These are phyloP conservation scores for Mucuna pruriens DNA, from an alignment of 306 rosid genomes.

Conservation along the genomic window DNA sequence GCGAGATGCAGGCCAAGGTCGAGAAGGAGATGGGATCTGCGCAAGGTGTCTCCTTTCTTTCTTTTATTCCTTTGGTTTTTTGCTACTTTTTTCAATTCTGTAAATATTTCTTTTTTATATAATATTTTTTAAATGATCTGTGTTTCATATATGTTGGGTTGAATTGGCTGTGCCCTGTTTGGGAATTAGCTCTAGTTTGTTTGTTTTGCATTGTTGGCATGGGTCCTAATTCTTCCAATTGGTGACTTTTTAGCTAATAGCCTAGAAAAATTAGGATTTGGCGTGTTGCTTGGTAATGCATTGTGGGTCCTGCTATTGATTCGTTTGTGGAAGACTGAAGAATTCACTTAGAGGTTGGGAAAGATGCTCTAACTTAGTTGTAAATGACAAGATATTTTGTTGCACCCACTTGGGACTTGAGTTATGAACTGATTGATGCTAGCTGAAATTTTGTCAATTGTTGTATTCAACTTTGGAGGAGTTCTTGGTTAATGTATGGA, in stretches of 20 bases:
- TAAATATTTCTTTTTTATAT: neutral
- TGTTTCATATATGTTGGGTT: neutral
- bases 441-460: neutral
- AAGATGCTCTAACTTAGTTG: slow-evolving; percentile 2
- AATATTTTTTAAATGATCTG: neutral
- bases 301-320: neutral
- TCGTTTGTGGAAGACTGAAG: neutral
- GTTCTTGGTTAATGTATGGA: slow-evolving; percentile 5
- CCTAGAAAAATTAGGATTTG: slow-evolving; percentile 5
- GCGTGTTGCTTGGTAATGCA: slow-evolving; percentile 29
- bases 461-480: neutral
- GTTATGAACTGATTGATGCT: neutral
- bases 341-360: slow-evolving; percentile 1
- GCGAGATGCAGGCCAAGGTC: slow-evolving; percentile 79
- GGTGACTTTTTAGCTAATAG: neutral
- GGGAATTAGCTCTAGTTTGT: neutral
- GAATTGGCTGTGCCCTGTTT: slow-evolving; percentile 5
- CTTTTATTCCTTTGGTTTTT: neutral
- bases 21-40: slow-evolving; percentile 68
- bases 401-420: neutral
- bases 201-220: slow-evolving; percentile 12
- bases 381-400: neutral
- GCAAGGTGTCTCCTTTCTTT: slow-evolving; percentile 47
- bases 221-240: neutral
- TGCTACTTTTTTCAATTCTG: neutral